These are phyloP conservation scores for Ophiostoma quercus DNA, from an alignment of 2,329 filamentous ascomycete genomes.

Conservation along the genomic window DNA sequence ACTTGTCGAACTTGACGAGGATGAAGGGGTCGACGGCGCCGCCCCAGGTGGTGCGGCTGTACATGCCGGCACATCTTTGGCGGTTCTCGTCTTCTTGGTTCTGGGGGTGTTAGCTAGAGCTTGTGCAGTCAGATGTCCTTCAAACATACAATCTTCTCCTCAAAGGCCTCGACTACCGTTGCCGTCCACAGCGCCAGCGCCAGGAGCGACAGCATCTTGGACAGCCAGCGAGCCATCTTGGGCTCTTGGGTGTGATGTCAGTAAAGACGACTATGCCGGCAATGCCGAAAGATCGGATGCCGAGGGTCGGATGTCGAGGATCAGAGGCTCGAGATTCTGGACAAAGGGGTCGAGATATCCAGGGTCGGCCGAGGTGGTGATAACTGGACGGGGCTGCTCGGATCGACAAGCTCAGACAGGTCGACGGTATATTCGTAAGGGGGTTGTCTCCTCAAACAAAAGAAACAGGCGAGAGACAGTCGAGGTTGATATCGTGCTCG, in stretches of 20 bases:
- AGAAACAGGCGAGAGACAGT: neutral
- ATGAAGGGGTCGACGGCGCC: conserved; percentile 87
- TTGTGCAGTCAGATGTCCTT: neutral
- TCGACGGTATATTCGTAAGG: neutral
- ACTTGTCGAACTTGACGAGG: conserved; percentile 66
- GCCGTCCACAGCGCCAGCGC: conserved; percentile 51
- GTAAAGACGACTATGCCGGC: neutral
- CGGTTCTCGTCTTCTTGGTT: conserved; percentile 69
- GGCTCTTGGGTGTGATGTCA: neutral
- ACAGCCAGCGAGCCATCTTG: conserved; percentile 52
- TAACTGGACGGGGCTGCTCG: neutral
- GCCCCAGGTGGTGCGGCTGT: conserved; percentile 82
- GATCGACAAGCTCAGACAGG: neutral
- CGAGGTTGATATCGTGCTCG: neutral
- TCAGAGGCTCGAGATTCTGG: neutral
- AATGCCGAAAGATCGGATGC: neutral
- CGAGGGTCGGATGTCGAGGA: neutral
- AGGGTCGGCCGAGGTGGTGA: neutral
- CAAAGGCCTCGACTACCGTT: conserved; percentile 43
- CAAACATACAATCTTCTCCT: conserved; percentile 51
- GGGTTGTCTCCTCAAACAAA: neutral
- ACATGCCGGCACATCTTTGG: conserved; percentile 90
- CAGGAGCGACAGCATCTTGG: conserved; percentile 44
- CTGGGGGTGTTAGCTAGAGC: conserved; percentile 40
- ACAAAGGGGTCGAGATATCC: neutral